Evolutionary conservation across 2,329 filamentous ascomycete genomes (phyloP), one percentile per base, ranked within the genome.

Genomic region (Exophiala sp.): DNA sequence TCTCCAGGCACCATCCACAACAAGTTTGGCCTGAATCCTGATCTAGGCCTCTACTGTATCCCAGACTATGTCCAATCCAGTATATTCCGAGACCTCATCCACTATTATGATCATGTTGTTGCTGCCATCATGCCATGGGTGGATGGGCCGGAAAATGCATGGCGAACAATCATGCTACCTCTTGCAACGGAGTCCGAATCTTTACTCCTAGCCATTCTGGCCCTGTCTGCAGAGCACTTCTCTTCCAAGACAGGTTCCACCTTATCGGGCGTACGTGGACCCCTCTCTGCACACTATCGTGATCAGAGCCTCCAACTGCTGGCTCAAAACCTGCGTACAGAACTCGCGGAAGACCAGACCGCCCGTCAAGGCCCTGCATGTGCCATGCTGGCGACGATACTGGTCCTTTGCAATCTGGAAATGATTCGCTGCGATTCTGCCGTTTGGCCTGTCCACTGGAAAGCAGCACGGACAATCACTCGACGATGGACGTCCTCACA

Each of bases 351-450:
- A 20, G 44, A 55, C 20, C 16, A 49, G 14, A 50, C 34, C 2
- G 34, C 44, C 8, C 52, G 45, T 34, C 43, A 50, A n/a, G 50
- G 40, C 8, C 49, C 45, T 14, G 47, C 52, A 6, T 52, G 56
- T 38, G 49, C 42, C 12, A 58, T 60, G 5, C 45, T 66, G n/a
- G 65, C 65, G 2, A 63, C 65, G 2, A 58, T 62, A 7, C 53
- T 66, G 12, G 52, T 66, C 6, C 54, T 66, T 2, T 66, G 64
- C 43, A 66, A 66, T 18, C 50, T 65, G 3, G 65, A 66, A 18
- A 53, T 66, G 29, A 58, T 63, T 5, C 54, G 56, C 2, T 60
- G 59, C 4, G 57, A 63, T 34, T 50, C 52, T 21, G 45, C 56
- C 3, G 59, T 58, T 40, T 66, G 65, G 64, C 55, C 47, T 21